Conservation (phyloP, 768 basidiomycete species). For the Suillus discolor region DNA sequence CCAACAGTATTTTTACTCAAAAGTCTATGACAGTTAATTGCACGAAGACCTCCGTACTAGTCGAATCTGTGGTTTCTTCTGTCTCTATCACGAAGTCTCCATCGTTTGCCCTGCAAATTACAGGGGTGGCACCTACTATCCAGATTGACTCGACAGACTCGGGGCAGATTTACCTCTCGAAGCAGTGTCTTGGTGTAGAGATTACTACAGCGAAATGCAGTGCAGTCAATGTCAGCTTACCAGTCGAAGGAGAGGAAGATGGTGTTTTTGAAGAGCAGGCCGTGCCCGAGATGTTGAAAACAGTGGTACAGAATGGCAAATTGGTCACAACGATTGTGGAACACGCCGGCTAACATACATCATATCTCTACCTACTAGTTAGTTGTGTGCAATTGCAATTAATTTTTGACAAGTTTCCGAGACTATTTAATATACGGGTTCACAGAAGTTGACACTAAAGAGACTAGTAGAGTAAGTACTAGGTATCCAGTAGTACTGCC, state of each 20-base stretch:
- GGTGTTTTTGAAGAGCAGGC: conserved; percentile 89
- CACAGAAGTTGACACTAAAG: not conserved
- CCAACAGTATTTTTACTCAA: conserved; percentile 6
- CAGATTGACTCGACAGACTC: conserved; percentile 95
- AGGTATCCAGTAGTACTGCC: not conserved
- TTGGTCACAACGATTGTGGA: conserved; percentile 89
- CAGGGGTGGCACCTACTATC: conserved; percentile 87
- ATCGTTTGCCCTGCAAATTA: conserved; percentile 91
- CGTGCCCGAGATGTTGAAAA: conserved; percentile 95
- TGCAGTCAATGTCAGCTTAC: conserved; percentile 87
- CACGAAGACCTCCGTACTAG: conserved; percentile 81
- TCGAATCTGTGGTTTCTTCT: conserved; percentile 92
- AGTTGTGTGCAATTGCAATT: not conserved
- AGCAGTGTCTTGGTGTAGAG: conserved; percentile 75
- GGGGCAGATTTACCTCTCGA: conserved; percentile 92
- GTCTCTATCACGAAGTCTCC: conserved; percentile 89
- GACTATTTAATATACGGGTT: not conserved
- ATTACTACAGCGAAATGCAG: conserved; percentile 95
- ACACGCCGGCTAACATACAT: conserved; percentile 58
- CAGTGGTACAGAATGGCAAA: conserved; percentile 77
- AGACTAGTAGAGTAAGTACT: not conserved
- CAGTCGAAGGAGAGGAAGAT: conserved; percentile 86
- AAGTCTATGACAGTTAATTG: conserved; percentile 67
- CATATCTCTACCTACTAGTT: not conserved
- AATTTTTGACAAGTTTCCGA: not conserved